A percentile compares a stretch with the other conserved stretches of the same genome.
Evolutionary conservation across 2,329 filamentous ascomycete genomes (phyloP).

Genomic region (Ophiocordyceps camponoti-floridani): DNA sequence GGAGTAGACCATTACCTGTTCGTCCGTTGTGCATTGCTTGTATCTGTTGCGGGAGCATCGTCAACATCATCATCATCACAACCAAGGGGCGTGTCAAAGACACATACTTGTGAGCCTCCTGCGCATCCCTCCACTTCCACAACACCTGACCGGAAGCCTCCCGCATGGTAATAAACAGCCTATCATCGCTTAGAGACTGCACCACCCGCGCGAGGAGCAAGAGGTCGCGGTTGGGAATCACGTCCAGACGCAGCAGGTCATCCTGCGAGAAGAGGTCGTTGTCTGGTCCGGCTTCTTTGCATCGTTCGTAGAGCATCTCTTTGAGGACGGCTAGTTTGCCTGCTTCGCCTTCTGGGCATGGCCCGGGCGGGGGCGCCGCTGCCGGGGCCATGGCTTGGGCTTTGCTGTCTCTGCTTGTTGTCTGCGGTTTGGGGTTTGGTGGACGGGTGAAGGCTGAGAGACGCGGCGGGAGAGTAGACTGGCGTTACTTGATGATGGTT

Average conservation of each 20-base stretch:
- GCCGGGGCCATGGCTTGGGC: conserved; percentile 10
- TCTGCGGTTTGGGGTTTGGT: background rate
- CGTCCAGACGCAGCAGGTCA: conserved; percentile 36
- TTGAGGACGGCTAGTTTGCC: conserved; percentile 34
- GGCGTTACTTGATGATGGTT: background rate
- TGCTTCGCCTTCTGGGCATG: conserved; percentile 15
- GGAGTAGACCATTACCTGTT: conserved; percentile 70
- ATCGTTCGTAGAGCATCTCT: conserved; percentile 37
- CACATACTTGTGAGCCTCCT: conserved; percentile 43
- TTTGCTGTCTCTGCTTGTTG: background rate
- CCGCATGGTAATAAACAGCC: conserved; percentile 32
- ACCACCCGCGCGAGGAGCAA: conserved; percentile 35
- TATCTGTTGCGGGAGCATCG: conserved; percentile 35
- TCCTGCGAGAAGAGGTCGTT: conserved; percentile 37
- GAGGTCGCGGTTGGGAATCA: conserved; percentile 39
- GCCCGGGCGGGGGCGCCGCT: conserved; percentile 7
- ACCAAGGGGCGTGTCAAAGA: conserved; percentile 1
- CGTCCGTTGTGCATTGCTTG: conserved; percentile 45
- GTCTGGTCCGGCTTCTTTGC: conserved; percentile 28
- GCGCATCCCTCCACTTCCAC: conserved; percentile 40
- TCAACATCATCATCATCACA: too few relatives aligned
- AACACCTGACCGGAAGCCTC: conserved; percentile 20
- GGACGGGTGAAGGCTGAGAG: background rate
- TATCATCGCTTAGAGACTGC: conserved; percentile 40
- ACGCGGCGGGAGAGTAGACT: background rate